Base-by-base conservation (phyloP, 805 yeast genomes). In the Tetrapisispora arboricola region DNA sequence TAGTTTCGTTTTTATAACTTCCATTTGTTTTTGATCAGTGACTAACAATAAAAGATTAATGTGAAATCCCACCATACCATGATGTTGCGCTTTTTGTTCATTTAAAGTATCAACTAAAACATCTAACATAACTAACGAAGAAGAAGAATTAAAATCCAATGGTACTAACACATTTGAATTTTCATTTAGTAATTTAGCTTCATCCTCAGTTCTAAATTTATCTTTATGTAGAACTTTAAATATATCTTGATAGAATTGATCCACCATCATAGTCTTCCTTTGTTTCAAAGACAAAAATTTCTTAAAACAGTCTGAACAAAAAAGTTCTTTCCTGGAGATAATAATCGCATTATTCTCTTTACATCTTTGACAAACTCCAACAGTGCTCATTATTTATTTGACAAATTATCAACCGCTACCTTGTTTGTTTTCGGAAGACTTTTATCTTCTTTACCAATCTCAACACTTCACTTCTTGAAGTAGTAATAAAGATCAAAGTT, bases 221-320 rank as follows among this genome's bases (percentile, higher is more conserved):
- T 55, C 58, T 33, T 47, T 53, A 36, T 60, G 58, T 25, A 54
- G 39, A 0, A 61, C 62, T 66, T 61, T 63, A 43, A 72, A 86
- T 51, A 78, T 73, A 18, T 83, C 88, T 54, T 84, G 83, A 63
- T 73, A 87, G 41, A 70, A 74, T 12, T 83, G 87, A 47, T 71
- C 74, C 6, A 54, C 48, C 56, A 65, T 68, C 86, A 90, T 77
- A 53, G 72, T 82, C 53, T 81, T 83, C 46, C 95, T 69, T 60
- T 84, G 87, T 58, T 88, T 88, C 19, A 84, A 79, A 43, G 80
- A 70, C 28, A 88, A 68, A 55, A 85, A 88, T 44, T 78, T 70
- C 17, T 72, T 55, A 50, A 85, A 90, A 59, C 97, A 88, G 2
- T 37, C 50, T 22, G 47, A 39, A 41, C 64, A 60, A 37, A 61